Conservation (phyloP, 257 asterid species). For the Petunia axillaris region DNA sequence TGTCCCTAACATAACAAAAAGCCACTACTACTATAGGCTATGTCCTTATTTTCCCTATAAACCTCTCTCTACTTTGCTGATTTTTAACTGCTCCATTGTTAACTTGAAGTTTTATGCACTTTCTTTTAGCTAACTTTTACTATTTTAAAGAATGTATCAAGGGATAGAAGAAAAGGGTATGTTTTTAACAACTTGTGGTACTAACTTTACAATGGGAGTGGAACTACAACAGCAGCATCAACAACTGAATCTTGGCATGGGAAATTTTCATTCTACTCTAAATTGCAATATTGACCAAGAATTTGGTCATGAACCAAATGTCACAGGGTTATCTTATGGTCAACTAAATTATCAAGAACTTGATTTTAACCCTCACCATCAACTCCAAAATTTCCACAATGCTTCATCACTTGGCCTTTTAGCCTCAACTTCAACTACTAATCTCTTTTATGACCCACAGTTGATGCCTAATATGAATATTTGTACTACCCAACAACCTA, state of each 20-base stretch:
- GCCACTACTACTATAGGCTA: neutral
- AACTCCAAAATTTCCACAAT: slow-evolving; percentile 33
- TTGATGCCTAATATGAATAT: slow-evolving; percentile 54
- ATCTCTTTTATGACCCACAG: slow-evolving; percentile 54
- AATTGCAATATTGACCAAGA: slow-evolving; percentile 30
- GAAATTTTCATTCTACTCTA: slow-evolving; percentile 30
- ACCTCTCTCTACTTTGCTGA: slow-evolving; percentile 1
- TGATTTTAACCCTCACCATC: slow-evolving; percentile 34
- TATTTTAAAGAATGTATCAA: slow-evolving; percentile 33
- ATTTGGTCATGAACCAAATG: slow-evolving; percentile 24
- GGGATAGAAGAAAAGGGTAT: slow-evolving; percentile 52
- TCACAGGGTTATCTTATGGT: slow-evolving; percentile 31
- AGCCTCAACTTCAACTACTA: slow-evolving; percentile 38
- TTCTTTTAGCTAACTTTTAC: neutral
- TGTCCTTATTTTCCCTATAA: neutral
- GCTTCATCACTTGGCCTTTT: slow-evolving; percentile 66
- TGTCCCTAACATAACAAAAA: neutral
- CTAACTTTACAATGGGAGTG: slow-evolving; percentile 54
- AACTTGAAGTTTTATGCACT: neutral
- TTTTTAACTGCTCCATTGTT: slow-evolving; percentile 14
- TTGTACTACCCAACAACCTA: slow-evolving; percentile 69
- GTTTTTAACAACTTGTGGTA: slow-evolving; percentile 29
- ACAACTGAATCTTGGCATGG: slow-evolving; percentile 39
- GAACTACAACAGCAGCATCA: slow-evolving; percentile 64
- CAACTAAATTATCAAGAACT: slow-evolving; percentile 57